These are phyloP conservation scores for Sequoiadendron giganteum DNA, from an alignment of 75 land plant species.

Conservation along the genomic window DNA sequence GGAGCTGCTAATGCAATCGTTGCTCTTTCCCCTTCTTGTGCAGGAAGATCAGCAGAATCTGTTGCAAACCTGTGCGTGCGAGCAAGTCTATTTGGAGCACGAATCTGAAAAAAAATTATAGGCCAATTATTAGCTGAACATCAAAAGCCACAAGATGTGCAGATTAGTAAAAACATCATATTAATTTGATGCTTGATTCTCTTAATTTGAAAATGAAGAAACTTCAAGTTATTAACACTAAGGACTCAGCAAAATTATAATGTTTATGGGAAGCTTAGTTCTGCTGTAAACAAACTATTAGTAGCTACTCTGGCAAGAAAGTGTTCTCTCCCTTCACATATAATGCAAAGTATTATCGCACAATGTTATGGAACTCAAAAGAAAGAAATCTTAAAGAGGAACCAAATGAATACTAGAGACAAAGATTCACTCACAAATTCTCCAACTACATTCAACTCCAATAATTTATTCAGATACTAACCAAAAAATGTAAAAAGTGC, in stretches of 20 bases:
- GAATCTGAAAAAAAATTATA: constrained; percentile 44
- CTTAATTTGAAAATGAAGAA: background rate
- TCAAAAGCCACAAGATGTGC: background rate
- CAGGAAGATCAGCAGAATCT: constrained; percentile 83
- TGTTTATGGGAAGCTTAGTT: background rate
- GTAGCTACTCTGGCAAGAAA: background rate
- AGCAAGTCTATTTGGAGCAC: constrained; percentile 81
- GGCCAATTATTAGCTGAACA: background rate
- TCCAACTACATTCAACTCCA: background rate
- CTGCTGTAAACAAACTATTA: background rate
- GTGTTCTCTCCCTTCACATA: background rate
- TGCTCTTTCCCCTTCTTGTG: constrained; percentile 91
- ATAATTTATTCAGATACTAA: background rate
- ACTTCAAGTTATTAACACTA: background rate
- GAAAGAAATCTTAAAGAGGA: background rate
- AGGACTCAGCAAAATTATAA: background rate
- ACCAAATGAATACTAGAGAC: background rate
- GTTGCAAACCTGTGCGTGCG: constrained; percentile 92
- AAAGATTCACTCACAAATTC: background rate
- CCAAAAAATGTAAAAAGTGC: background rate
- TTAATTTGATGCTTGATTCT: too few relatives aligned
- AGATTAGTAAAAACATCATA: background rate
- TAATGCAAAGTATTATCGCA: background rate
- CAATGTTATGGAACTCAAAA: background rate
- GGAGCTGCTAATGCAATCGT: constrained; percentile 83